These are phyloP conservation scores for Scheffersomyces lignosus DNA, from an alignment of 805 yeast species.

Conservation along the genomic window DNA sequence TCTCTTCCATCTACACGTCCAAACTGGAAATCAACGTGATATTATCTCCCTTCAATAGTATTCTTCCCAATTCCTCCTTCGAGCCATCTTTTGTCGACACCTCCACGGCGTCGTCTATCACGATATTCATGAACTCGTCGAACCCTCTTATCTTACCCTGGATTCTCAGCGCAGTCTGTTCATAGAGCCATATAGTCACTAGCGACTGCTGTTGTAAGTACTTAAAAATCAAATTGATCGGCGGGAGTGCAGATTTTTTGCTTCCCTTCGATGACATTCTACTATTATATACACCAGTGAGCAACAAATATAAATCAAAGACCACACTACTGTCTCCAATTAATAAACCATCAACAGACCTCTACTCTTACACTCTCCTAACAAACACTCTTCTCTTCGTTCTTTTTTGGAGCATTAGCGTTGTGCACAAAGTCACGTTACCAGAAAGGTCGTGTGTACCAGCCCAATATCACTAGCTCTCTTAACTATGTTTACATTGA, in stretches of 20 bases:
- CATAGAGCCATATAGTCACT: slow-evolving; percentile 88
- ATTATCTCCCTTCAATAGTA: slow-evolving; percentile 90
- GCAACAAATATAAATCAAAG: too few relatives aligned
- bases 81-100: slow-evolving; percentile 51
- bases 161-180: slow-evolving; percentile 73
- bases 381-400: too few relatives aligned
- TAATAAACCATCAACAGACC: too few relatives aligned
- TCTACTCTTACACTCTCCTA: too few relatives aligned
- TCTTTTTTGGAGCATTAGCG: too few relatives aligned
- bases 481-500: too few relatives aligned
- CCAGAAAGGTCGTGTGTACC: too few relatives aligned
- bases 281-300: too few relatives aligned
- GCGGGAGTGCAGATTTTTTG: slow-evolving; percentile 64
- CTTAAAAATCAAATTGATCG: slow-evolving; percentile 87
- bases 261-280: slow-evolving; percentile 8
- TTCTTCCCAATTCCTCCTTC: slow-evolving; percentile 62
- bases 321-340: too few relatives aligned
- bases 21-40: slow-evolving; percentile 65
- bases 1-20: slow-evolving; percentile 29
- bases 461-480: too few relatives aligned
- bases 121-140: slow-evolving; percentile 94
- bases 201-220: slow-evolving; percentile 76
- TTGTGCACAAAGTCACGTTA: too few relatives aligned
- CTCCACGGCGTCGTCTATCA: slow-evolving; percentile 63
- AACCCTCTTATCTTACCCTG: slow-evolving; percentile 89